Base-by-base conservation (phyloP, 257 asterid genomes). In the Solanum rostratum region DNA sequence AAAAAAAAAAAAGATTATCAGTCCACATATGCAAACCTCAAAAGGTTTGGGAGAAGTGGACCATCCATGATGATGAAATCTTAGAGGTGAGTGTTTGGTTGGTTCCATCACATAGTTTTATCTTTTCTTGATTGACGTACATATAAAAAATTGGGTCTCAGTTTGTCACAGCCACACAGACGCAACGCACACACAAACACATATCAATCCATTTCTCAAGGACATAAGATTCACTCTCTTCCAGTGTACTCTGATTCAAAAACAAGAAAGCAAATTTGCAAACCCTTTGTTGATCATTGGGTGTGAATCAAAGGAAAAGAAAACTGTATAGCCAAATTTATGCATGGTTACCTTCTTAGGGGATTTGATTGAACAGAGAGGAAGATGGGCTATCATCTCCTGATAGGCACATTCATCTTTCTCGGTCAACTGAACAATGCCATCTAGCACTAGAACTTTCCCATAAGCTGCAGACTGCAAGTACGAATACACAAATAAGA, bases 321-420 rank as follows among this genome's bases (percentile, higher is more conserved):
- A 39, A 76, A 66, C 65, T 84, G 1, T 24, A 24, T 10, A 82
- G 71, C 22, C 82, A 78, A 24, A 49, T 3, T 13, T 78, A 50
- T 78, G 29, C 27, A 50, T 22, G 65, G 57, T 91, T 94, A 97
- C 99, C 74, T 90, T 94, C 89, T 90, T 86, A 6, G 99, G 99
- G 60, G 94, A 88, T 89, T 91, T 86, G 86, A 97, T 91, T 60
- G 99, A 97, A 87, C 99, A 97, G 63, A 97, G 98, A 54, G 99
- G 99, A 73, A 97, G 95, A 85, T 97, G 98, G 24, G 97, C 86
- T 82, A 97, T 95, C 99, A 95, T 97, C 92, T 97, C 99, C 94
- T 97, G 99, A 88, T 97, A 97, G 84, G 97, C 98, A 85, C 97
- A 97, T 86, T 97, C 99, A 88, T 97, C 99, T 92, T 91, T 95